Evolutionary conservation across 768 basidiomycete genomes (phyloP), one percentile per base, ranked within the genome.

Genomic region (Postia placenta): DNA sequence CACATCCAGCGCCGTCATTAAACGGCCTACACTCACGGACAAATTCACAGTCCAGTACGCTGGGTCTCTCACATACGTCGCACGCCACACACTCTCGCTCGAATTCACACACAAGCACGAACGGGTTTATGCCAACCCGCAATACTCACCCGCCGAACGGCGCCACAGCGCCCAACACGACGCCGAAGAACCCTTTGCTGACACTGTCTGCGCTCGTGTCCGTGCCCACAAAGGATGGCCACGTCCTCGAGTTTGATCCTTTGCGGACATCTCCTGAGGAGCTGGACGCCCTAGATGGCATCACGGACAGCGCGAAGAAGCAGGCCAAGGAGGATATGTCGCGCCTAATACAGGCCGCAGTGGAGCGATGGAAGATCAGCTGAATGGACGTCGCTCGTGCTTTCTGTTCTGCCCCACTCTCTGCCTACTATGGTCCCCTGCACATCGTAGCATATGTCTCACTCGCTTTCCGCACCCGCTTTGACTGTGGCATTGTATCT

Each of bases 211-310:
- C 83, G 2, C 67, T 87, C 26, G 81, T 90, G 11, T 80, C 85
- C 1, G 83, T 92, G n/a, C 81, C 87, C 4, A 90, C 83, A 0
- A 79, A 75, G 35, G 88, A 92, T 56, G 92, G 92, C 0, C 81
- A 85, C 56, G 64, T 86, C n/a, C 73, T 95, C 22, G 83, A 85
- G 62, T 92, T 95, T 58, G 86, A 95, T 56, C 91, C 92, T 7
- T 69, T 94, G 37, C 73, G 75, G 50, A 82, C 86, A 12, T 81
- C 85, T 2, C 83, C 89, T 1, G 73, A 75, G 2, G 74, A 86
- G 42, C 67, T 94, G 25, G 86, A 91, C 58, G 80, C 78, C 26
- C 72, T 90, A 6, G 83, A 87, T 46, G 87, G 87, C 4, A 86
- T 92, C 51, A 80, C 85, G 0, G 80, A 84, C 48, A 85, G 83